These are phyloP conservation scores for Paxillus involutus DNA, from an alignment of 768 basidiomycete genomes.

Conservation along the genomic window DNA sequence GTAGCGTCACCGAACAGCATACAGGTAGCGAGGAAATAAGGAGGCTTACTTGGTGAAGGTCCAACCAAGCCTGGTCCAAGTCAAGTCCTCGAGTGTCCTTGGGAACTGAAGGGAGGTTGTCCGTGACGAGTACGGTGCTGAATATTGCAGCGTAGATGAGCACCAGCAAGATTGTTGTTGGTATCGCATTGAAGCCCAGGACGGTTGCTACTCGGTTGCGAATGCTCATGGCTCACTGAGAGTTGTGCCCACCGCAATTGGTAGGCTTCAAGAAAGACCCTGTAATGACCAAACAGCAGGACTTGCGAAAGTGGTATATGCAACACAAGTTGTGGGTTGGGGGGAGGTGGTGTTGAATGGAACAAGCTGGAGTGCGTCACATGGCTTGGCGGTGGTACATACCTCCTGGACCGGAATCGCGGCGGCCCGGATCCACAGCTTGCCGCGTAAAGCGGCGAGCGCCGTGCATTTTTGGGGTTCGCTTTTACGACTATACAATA, in stretches of 20 bases:
- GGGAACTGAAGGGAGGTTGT: slow-evolving; percentile 47
- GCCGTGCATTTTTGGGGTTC: too few species aligned
- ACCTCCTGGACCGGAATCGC: too few species aligned
- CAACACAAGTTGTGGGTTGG: too few species aligned
- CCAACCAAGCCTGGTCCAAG: slow-evolving; percentile 54
- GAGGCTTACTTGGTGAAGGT: slow-evolving; percentile 51
- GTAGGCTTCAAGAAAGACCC: not conserved
- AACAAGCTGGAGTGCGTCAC: too few species aligned
- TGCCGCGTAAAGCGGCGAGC: too few species aligned
- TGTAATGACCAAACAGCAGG: too few species aligned
- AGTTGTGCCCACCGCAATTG: not conserved
- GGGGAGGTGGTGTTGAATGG: too few species aligned
- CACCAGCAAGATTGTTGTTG: slow-evolving; percentile 46
- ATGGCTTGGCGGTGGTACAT: too few species aligned
- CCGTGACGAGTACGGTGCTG: slow-evolving; percentile 45
- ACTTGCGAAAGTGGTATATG: too few species aligned
- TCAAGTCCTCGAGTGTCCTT: slow-evolving; percentile 44
- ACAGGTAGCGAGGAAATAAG: not conserved
- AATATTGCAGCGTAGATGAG: slow-evolving; percentile 51
- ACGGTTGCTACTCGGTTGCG: slow-evolving; percentile 21
- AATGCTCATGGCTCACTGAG: slow-evolving; percentile 20
- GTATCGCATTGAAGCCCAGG: slow-evolving; percentile 40
- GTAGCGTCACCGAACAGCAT: not conserved
- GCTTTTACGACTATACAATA: too few species aligned
- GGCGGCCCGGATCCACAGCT: too few species aligned